phyloP scores from a whole-genome alignment of 2,329 filamentous ascomycete species.

The Trichophyton verrucosum region DNA sequence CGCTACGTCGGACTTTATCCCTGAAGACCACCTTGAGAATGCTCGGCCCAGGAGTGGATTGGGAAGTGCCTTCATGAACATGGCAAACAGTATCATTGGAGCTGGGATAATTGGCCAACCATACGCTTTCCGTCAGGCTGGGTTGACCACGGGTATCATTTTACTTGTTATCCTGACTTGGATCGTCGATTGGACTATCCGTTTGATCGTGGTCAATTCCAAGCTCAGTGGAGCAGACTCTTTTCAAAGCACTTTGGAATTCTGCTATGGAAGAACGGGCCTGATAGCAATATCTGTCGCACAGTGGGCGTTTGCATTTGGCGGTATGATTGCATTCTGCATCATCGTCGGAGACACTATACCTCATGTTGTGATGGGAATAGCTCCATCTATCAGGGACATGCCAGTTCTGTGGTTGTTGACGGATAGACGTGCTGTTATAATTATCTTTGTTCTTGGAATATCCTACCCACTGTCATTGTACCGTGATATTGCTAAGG shows the following conservation, averaged over 20 bases:
- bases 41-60: slow-evolving; percentile 73
- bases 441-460: slow-evolving; percentile 73
- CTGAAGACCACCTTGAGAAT: slow-evolving; percentile 47
- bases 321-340: slow-evolving; percentile 95
- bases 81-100: slow-evolving; percentile 96
- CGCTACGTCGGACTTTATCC: slow-evolving; percentile 46
- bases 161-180: slow-evolving; percentile 69
- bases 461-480: slow-evolving; percentile 84
- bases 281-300: slow-evolving; percentile 82
- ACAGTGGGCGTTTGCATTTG: slow-evolving; percentile 97
- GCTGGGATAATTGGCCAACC: slow-evolving; percentile 70
- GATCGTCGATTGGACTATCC: slow-evolving; percentile 93
- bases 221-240: slow-evolving; percentile 89
- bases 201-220: slow-evolving; percentile 91
- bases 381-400: slow-evolving; percentile 63
- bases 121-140: slow-evolving; percentile 90
- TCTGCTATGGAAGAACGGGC: slow-evolving; percentile 81
- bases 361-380: slow-evolving; percentile 69
- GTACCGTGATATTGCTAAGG: slow-evolving; percentile 95
- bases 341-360: slow-evolving; percentile 96
- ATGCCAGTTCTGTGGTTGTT: slow-evolving; percentile 71
- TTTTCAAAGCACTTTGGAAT: slow-evolving; percentile 90
- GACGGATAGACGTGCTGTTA: slow-evolving; percentile 68
- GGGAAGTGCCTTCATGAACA: slow-evolving; percentile 93
- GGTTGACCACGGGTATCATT: slow-evolving; percentile 64